These are phyloP conservation scores for Diaporthe sp. DNA, from an alignment of 2,329 filamentous ascomycete genomes.

Conservation along the genomic window DNA sequence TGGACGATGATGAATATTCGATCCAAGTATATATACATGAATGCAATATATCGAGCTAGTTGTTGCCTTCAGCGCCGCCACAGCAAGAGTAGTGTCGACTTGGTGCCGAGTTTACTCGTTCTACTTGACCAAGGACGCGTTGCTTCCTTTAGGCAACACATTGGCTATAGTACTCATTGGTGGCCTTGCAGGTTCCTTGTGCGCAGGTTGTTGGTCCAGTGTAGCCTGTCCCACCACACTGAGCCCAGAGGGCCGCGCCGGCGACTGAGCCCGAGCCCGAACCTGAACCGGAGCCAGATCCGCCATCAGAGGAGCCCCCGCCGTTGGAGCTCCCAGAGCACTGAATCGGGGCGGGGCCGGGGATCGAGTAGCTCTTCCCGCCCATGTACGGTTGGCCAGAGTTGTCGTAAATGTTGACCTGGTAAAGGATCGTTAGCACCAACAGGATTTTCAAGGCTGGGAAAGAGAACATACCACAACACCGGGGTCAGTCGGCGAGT, in stretches of 20 bases:
- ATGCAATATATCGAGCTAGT: neutral
- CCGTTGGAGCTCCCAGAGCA: neutral
- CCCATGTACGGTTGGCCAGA: constrained; percentile 57
- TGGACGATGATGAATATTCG: neutral
- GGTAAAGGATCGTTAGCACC: neutral
- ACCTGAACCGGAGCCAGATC: neutral
- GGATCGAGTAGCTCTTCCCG: constrained; percentile 56
- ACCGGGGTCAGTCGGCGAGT: constrained; percentile 58
- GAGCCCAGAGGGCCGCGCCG: constrained; percentile 18
- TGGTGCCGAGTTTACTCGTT: neutral
- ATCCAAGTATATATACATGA: neutral
- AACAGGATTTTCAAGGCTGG: neutral
- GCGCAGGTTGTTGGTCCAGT: constrained; percentile 22
- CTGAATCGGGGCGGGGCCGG: constrained; percentile 49
- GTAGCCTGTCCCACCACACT: constrained; percentile 4
- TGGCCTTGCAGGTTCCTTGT: constrained; percentile 3
- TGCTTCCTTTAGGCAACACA: neutral
- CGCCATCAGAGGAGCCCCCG: neutral
- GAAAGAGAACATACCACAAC: constrained; percentile 48
- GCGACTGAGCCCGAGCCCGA: constrained; percentile 1
- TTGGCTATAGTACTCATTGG: constrained; percentile 17
- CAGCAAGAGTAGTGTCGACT: neutral
- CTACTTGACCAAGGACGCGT: neutral
- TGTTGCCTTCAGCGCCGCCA: neutral
- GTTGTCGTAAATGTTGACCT: constrained; percentile 61